Evolutionary conservation across 306 rosid species (phyloP), one percentile per base, ranked within the genome.

Genomic region (Quercus ilex): DNA sequence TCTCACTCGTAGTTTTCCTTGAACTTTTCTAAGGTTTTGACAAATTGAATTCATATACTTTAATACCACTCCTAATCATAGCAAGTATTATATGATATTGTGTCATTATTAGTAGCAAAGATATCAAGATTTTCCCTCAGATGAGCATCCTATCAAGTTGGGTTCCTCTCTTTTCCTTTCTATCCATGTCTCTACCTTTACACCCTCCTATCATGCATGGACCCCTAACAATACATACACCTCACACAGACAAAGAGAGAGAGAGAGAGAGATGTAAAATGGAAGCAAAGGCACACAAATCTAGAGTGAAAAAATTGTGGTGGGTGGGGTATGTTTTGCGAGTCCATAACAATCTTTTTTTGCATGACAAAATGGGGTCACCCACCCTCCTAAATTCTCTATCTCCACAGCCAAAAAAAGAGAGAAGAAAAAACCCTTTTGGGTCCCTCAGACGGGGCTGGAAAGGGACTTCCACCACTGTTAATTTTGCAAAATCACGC

Each of bases 261-360:
- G 55, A 83, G 77, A 81, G 87, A 87, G 80, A 74, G 86, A 88
- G 84, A 76, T 90, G 98, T 94, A 88, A 92, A 92, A 91, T 82
- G 82, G 88, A 94, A 92, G 98, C 97, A 94, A 94, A 91, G 97
- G 92, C 90, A 88, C 88, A 82, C 86, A 88, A 43, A 17, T 84
- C 76, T 79, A 82, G 80, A 82, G 92, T 64, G 88, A 88, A 83
- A 86, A 53, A 72, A 41, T 41, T 52, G 81, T 65, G 81, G 87
- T 83, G 79, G 76, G 91, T 85, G 87, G 91, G 91, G 81, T 79
- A 72, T 55, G 35, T 57, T 41, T 69, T 71, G 81, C 62, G 85
- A 86, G 89, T 86, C 76, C 76, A 69, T 75, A 65, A 89, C 81
- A 85, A 88, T 87, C 94, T 85, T 90, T 90, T 90, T 87, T 86